Percentiles rank a stretch among this genome's conserved stretches.
phyloP scores from a whole-genome alignment of 2,329 filamentous ascomycete genomes.

The Sclerotinia spermophila region DNA sequence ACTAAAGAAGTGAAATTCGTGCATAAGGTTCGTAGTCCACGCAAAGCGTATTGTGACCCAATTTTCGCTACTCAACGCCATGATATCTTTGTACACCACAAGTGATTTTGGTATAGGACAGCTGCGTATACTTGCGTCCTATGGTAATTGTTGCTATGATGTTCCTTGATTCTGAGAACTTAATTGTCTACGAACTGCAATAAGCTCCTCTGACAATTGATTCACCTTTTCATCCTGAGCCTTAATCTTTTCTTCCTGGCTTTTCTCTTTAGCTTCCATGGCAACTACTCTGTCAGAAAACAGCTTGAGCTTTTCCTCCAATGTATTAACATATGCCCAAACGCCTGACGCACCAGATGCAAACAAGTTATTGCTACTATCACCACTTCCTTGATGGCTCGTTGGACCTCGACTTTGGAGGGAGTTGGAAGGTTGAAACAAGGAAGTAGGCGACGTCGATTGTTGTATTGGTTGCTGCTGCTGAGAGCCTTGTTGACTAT shows the following conservation, averaged over 20 bases:
- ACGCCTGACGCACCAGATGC: slow-evolving; percentile 58
- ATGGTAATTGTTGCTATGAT: slow-evolving; percentile 29
- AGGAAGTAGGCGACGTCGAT: slow-evolving; percentile 29
- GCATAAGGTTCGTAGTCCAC: slow-evolving; percentile 21
- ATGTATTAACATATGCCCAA: slow-evolving; percentile 67
- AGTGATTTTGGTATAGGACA: slow-evolving; percentile 28
- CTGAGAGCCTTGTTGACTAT: slow-evolving; percentile 24
- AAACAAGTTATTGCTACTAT: slow-evolving; percentile 65
- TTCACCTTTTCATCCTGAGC: slow-evolving; percentile 29
- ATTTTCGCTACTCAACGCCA: slow-evolving; percentile 31
- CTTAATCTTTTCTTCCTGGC: slow-evolving; percentile 30
- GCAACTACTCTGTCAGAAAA: slow-evolving; percentile 44
- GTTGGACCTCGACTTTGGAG: slow-evolving; percentile 35
- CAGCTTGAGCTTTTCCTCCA: slow-evolving; percentile 58
- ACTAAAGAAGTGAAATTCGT: slow-evolving; percentile 22
- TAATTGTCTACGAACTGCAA: slow-evolving; percentile 31
- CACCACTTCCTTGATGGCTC: slow-evolving; percentile 42
- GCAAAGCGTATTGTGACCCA: slow-evolving; percentile 16
- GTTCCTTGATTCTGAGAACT: slow-evolving; percentile 27
- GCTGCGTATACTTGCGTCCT: slow-evolving; percentile 30
- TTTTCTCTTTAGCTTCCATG: slow-evolving; percentile 39
- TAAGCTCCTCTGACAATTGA: slow-evolving; percentile 33
- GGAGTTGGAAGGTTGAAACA: slow-evolving; percentile 45
- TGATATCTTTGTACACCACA: slow-evolving; percentile 29
- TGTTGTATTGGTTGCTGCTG: slow-evolving; percentile 27